These are phyloP conservation scores for Boechera divaricarpa DNA, from an alignment of 345 rosid species.

Conservation along the genomic window DNA sequence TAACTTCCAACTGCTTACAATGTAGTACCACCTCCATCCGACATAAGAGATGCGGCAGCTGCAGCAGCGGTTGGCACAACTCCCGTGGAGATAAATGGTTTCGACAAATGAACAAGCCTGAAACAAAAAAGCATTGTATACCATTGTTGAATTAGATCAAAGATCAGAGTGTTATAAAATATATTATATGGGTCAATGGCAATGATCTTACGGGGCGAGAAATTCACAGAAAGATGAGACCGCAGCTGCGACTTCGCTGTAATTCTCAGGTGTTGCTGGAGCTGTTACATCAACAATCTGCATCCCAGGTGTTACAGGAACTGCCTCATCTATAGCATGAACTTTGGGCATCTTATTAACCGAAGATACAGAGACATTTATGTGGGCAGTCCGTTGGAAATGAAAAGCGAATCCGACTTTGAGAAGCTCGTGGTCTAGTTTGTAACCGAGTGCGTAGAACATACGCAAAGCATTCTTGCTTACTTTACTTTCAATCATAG, in stretches of 20 bases:
- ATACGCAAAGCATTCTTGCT: conserved; percentile 86
- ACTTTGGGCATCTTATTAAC: conserved; percentile 81
- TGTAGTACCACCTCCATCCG: conserved; percentile 93
- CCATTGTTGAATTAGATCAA: neutral
- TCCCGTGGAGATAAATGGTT: conserved; percentile 78
- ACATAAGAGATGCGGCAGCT: conserved; percentile 95
- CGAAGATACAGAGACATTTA: conserved; percentile 81
- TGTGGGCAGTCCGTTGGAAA: conserved; percentile 77
- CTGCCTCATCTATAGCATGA: conserved; percentile 89
- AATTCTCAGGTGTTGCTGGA: conserved; percentile 86
- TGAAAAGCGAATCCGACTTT: conserved; percentile 90
- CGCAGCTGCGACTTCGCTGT: conserved; percentile 77
- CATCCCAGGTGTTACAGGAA: conserved; percentile 95
- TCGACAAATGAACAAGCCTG: conserved; percentile 95
- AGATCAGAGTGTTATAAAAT: neutral
- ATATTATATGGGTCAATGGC: neutral
- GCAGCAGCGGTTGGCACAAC: conserved; percentile 98
- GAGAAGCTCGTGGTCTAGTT: conserved; percentile 88
- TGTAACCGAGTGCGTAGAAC: conserved; percentile 86
- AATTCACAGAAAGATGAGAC: conserved; percentile 92
- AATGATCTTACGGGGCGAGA: conserved; percentile 82
- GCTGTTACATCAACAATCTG: conserved; percentile 97
- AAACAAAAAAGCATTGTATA: neutral
- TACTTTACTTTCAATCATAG: conserved; percentile 91
- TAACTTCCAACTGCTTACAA: conserved; percentile 39